Conservation (phyloP, 2,329 filamentous ascomycete genomes). For the Paracoccidioides lutzii region DNA sequence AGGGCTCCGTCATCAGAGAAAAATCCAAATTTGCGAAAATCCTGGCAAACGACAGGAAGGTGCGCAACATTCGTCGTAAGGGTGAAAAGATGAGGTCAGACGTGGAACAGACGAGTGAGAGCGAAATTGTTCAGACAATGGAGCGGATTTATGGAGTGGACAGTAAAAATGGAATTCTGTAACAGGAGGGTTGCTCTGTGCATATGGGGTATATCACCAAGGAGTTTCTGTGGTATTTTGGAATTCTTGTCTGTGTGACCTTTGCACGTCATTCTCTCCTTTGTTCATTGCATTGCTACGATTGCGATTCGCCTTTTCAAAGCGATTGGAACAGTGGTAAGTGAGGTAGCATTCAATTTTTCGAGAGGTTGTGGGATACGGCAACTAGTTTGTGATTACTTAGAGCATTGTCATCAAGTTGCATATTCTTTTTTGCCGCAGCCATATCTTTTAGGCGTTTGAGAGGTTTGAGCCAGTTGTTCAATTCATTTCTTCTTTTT, state of each 20-base stretch:
- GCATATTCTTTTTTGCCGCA: neutral
- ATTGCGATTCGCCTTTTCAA: too few relatives aligned
- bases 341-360: neutral
- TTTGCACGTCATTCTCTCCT: too few relatives aligned
- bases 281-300: too few relatives aligned
- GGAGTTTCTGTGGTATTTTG: neutral
- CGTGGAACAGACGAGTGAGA: neutral
- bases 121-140: neutral
- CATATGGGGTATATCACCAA: too few relatives aligned
- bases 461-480: neutral
- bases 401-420: neutral
- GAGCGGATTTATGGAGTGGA: neutral
- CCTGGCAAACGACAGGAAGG: conserved; percentile 35
- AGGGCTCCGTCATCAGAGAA: conserved; percentile 45
- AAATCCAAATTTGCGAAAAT: conserved; percentile 51
- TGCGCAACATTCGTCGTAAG: conserved; percentile 7
- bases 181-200: too few relatives aligned
- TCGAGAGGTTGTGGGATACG: neutral
- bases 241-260: neutral
- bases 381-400: neutral
- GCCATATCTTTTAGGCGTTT: neutral
- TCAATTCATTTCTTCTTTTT: neutral
- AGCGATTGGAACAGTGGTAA: too few relatives aligned
- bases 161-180: neutral
- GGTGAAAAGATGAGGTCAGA: neutral